Percentiles rank a stretch among this genome's conserved stretches.
Evolutionary conservation across 2,329 filamentous ascomycete species (phyloP).

Genomic region (Neofusicoccum laricinum): DNA sequence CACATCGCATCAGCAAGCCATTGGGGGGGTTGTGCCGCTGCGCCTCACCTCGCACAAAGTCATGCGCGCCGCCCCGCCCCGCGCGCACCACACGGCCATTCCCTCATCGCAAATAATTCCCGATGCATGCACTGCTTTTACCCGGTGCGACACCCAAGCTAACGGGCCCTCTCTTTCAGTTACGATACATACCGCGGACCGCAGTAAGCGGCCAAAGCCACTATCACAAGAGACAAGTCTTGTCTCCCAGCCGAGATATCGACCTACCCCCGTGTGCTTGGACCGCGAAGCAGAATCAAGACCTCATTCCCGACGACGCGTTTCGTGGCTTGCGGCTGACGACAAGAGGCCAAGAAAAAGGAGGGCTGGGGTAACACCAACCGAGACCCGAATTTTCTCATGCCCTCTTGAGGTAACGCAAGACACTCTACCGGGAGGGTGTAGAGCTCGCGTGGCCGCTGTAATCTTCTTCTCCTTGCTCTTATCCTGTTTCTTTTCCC

Average conservation of each 20-base stretch:
- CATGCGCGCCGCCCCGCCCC: conserved; percentile 10
- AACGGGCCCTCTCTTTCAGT: background rate
- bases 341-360: background rate
- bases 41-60: conserved; percentile 1
- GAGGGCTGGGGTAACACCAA: background rate
- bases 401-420: too few relatives aligned
- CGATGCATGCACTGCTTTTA: background rate
- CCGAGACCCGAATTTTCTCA: background rate
- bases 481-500: background rate
- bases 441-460: background rate
- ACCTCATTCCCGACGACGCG: background rate
- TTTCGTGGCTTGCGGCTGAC: background rate
- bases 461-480: background rate
- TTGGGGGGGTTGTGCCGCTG: background rate
- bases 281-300: background rate
- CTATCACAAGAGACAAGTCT: background rate
- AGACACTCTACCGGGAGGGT: background rate
- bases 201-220: conserved; percentile 13
- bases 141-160: background rate
- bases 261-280: background rate
- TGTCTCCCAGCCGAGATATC: background rate
- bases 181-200: conserved; percentile 17
- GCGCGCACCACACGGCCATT: background rate
- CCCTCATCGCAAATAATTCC: conserved; percentile 1
- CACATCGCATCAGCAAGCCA: conserved; percentile 9